Evolutionary conservation across 192 early-diverging fungal species (phyloP), one percentile per base, ranked within the genome.

Genomic region (Backusella macrospora): DNA sequence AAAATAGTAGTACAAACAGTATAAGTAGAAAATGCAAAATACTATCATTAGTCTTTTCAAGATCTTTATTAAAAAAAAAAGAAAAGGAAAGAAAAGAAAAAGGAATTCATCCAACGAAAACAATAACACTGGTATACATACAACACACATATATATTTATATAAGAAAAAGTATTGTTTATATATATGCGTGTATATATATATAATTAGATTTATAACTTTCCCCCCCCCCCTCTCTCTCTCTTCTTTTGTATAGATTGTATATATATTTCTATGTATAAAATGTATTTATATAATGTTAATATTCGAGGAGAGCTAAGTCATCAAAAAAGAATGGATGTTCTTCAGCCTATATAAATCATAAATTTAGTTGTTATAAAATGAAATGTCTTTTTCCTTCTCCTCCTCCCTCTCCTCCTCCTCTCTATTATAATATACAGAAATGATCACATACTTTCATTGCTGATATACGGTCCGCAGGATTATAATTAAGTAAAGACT

Each of bases 391-490:
- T 16, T 52, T 37, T 34, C 23, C 26, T 26, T 18, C 15, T n/a
- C 48, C 18, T 6, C 8, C 0, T 9, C 9, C 5, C n/a, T 34
- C 2, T 2, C 29, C 29, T 34, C 29, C 29, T 2, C 29, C 2
- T 34, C 29, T 34, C 29, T 34, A 34, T 34, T 34, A 34, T 34
- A 0, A 34, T 34, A 34, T 34, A 34, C 29, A 34, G 26, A 59
- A n/a, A 62, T 37, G 40, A 26, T 18, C 47, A 43, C 49, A 64
- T 73, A 81, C 79, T 62, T 37, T 49, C 67, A 78, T 62, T 4
- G 80, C 80, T 0, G 80, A 77, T 29, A 81, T 68, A 62, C 80
- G 76, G 15, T 72, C 23, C 15, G 49, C 62, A 43, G 80, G 80
- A 69, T 81, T 55, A 45, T 81, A 81, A 1, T 6, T 62, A 26